Base-by-base conservation (phyloP, 179 eudicot species). In the Corrigiola litoralis region DNA sequence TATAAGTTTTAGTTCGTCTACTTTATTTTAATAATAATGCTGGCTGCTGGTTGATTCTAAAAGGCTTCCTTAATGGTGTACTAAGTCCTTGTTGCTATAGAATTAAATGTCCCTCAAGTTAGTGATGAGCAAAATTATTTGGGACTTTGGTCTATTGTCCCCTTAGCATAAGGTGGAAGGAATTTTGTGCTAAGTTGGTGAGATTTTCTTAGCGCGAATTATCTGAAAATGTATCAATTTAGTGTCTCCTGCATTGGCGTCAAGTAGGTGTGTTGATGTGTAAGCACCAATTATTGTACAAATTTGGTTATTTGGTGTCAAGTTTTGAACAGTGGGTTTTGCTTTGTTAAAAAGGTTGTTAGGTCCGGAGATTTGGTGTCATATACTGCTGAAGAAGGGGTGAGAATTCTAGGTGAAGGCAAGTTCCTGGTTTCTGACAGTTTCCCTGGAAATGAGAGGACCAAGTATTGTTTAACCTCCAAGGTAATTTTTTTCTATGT, bases 341-440 rank as follows among this genome's bases (percentile, higher is more conserved):
- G 24, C 33, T 12, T 59, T 36, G 49, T 57, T 24, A 29, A 38
- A 58, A 59, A 94, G 99, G 99, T 91, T 69, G 97, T 94, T 42
- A 86, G 99, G 77, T 94, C 99, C 2, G 99, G 99, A 38, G 99
- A 94, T 82, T 82, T 94, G 75, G 79, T 94, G 64, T 94, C 99
- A 28, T 94, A 94, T 64, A 73, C 82, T 75, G 99, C 99, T 31
- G 99, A 94, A 73, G 99, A 94, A 88, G 99, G 97, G 46, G 99
- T 94, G 63, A 88, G 99, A 66, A 75, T 94, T 67, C 82, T 94
- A 37, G 99, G 97, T 51, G 89, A 94, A 81, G 99, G 99, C 21
- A 81, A 87, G 61, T 91, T 90, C 73, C 81, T 94, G 65, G 96
- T 86, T 49, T 88, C 99, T 59, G 99, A 94, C 79, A 94, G 99